Evolutionary conservation across 1,284 basidiomycete genomes (phyloP), one percentile per base, ranked within the genome.

Genomic region (Stereum hirsutum): DNA sequence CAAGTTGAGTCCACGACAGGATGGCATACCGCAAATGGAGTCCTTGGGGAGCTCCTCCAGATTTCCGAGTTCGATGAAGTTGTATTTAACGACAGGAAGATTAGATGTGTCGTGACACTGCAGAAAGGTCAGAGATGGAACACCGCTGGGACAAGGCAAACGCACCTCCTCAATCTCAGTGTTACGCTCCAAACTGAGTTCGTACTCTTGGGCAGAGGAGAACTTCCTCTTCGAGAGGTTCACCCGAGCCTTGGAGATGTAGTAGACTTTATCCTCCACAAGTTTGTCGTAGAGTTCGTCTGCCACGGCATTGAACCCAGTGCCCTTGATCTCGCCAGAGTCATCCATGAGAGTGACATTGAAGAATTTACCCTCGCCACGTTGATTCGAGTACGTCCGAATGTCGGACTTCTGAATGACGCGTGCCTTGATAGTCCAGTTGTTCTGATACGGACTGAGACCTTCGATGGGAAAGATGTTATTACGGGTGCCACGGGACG

Each of bases 201-300:
- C 95, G 57, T 99, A 99, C 58, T 99, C 94, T 60, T 96, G 97
- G 52, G 76, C 69, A 57, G 88, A 91, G 41, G 79, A 89, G 63
- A 96, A 99, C 65, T 97, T 95, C 68, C 95, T 98, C 70, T 98
- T 99, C 36, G 95, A 94, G 25, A 98, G 81, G 58, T 90, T 89
- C 57, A 99, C 86, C 43, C 89, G 78, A 6, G 89, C 95, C 56
- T 88, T 90, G 1, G 89, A 90, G 48, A 99, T 74, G 58, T 78
- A 91, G 64, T 93, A 99, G 8, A 95, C 93, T 60, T 94, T 93
- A 43, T 89, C 89, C 60, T 97, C 94, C 54, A 95, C 78, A 12
- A 99, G 60, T 52, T 81, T 75, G 17, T 87, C 77, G 65, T 88
- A 96, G 39, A 94, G 74, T 36, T 81, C 76, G 58, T 95, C 92